Conservation (phyloP, 106 monocot genomes). For the Acanthochlamys bracteata region DNA sequence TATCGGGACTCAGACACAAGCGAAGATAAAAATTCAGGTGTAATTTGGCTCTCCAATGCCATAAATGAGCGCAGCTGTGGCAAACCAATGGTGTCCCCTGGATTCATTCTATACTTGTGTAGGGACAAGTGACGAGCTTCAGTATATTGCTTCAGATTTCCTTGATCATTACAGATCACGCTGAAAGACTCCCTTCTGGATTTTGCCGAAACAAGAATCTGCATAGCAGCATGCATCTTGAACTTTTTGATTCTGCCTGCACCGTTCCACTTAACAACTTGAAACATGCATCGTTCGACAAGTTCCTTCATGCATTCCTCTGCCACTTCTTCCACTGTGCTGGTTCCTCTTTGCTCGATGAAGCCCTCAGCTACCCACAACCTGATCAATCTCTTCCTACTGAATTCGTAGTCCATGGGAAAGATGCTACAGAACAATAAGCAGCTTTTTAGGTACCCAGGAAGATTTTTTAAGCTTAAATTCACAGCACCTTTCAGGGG, state of each 20-base stretch:
- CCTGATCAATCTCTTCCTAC: conserved; percentile 7
- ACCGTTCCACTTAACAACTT: conserved; percentile 9
- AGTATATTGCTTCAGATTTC: background rate
- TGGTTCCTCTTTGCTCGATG: background rate
- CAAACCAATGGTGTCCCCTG: background rate
- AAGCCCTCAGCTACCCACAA: conserved; percentile 33
- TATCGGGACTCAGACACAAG: conserved; percentile 1
- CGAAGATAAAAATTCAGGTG: too few relatives aligned
- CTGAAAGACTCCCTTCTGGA: conserved; percentile 7
- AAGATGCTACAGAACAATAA: conserved; percentile 19
- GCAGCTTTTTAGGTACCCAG: conserved; percentile 17
- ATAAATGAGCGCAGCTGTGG: background rate
- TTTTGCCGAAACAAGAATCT: conserved; percentile 4
- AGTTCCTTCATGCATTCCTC: conserved; percentile 27
- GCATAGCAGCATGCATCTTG: conserved; percentile 14
- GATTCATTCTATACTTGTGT: background rate
- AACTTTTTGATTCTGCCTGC: background rate
- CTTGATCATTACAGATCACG: background rate
- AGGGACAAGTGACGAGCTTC: background rate
- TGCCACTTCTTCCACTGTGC: conserved; percentile 23
- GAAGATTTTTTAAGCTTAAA: conserved; percentile 20
- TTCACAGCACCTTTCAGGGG: background rate
- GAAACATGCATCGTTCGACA: conserved; percentile 19
- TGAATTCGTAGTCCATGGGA: conserved; percentile 13
- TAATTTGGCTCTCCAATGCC: background rate